phyloP scores from a whole-genome alignment of 192 early-diverging fungal species.

The Coemansia sp. region DNA sequence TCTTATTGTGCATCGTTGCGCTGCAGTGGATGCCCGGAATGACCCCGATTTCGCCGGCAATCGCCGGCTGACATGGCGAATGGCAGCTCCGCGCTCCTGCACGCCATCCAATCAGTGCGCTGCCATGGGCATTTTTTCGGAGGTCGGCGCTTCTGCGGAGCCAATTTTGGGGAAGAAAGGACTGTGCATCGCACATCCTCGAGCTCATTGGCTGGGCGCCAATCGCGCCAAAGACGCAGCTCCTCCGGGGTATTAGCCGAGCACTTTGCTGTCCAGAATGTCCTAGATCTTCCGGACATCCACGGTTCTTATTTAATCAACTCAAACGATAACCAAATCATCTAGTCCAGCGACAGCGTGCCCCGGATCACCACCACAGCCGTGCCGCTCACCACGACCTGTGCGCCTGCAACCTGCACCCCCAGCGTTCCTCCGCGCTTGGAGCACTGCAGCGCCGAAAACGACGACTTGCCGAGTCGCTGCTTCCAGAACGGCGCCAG shows the following conservation, averaged over 20 bases:
- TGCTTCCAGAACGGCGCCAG: too few species aligned
- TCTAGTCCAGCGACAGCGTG: background rate
- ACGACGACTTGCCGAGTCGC: too few species aligned
- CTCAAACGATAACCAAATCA: too few species aligned
- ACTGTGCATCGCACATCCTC: background rate
- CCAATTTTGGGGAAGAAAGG: background rate
- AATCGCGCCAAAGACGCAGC: background rate
- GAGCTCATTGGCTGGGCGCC: background rate
- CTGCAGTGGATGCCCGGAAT: background rate
- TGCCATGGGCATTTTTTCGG: constrained; percentile 11
- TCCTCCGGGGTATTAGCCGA: background rate
- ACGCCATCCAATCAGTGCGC: constrained; percentile 3
- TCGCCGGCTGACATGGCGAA: constrained; percentile 5
- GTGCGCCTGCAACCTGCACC: background rate
- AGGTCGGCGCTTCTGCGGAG: background rate
- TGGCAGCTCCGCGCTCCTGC: background rate
- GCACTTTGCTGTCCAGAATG: background rate
- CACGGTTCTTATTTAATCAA: background rate
- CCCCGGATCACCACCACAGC: background rate
- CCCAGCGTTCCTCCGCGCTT: background rate
- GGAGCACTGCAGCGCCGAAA: too few species aligned
- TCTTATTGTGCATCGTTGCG: background rate
- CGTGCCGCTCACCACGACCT: background rate
- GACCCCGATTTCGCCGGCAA: background rate
- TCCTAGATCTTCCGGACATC: background rate